A percentile compares a stretch with the other conserved stretches of the same genome.
phyloP scores from a whole-genome alignment of 2,329 filamentous ascomycete genomes.

The Fusarium sp. region DNA sequence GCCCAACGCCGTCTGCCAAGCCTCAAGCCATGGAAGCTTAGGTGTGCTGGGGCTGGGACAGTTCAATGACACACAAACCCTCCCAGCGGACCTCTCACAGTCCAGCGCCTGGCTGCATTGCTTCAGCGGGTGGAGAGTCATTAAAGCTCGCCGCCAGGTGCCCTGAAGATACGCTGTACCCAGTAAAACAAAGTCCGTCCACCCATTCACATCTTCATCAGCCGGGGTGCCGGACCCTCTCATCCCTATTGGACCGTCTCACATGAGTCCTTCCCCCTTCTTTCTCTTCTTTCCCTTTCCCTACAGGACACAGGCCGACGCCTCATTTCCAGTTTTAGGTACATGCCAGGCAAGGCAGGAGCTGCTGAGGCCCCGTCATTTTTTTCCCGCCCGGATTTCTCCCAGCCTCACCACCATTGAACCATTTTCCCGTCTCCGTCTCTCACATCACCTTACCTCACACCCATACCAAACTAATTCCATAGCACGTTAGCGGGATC shows the following conservation, averaged over 20 bases:
- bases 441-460: constrained; percentile 24
- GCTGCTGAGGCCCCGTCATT: constrained; percentile 35
- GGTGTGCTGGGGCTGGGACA: constrained; percentile 11
- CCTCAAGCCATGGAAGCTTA: constrained; percentile 26
- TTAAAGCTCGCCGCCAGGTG: constrained; percentile 22
- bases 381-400: constrained; percentile 43
- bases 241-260: constrained; percentile 15
- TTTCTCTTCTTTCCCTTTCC: constrained; percentile 3
- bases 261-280: constrained; percentile 15
- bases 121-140: constrained; percentile 34
- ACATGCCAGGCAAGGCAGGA: constrained; percentile 38
- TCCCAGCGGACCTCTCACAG: constrained; percentile 18
- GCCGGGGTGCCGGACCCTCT: constrained; percentile 19
- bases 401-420: constrained; percentile 43
- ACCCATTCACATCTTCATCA: constrained; percentile 9
- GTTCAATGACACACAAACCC: constrained; percentile 37
- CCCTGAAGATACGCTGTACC: constrained; percentile 30
- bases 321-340: constrained; percentile 49
- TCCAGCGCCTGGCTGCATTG: constrained; percentile 7
- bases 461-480: constrained; percentile 25
- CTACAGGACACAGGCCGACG: constrained; percentile 31
- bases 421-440: constrained; percentile 6
- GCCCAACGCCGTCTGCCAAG: constrained; percentile 36
- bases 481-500: constrained; percentile 27
- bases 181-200: constrained; percentile 30